Base-by-base conservation (phyloP, 1,284 basidiomycete species). In the Cystobasidium sp. region DNA sequence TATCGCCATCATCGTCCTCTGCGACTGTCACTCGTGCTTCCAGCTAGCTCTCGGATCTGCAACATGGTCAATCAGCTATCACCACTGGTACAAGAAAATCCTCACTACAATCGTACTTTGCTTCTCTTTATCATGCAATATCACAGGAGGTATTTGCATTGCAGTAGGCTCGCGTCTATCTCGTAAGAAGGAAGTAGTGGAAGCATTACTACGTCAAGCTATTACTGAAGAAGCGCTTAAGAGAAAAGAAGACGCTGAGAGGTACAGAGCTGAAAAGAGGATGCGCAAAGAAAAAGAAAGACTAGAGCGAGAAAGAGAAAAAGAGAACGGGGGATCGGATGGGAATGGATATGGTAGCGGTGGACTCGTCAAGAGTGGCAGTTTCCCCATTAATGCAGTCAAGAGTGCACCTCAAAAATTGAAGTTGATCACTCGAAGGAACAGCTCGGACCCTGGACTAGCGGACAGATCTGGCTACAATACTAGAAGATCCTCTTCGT, bases 81-180 rank as follows among this genome's bases (percentile, higher is more conserved):
- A 73, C 43, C 37, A 53, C 41, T 64, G 52, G 41, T 70, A 51
- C 66, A 64, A 63, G 49, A 51, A 58, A 22, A 63, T 68, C 51
- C 51, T 68, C 47, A 68, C 66, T 12, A 65, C 73, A n/a, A 46
- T 71, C 68, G 62, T 75, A n/a, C 62, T 75, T 14, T 59, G 73
- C 65, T 76, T 68, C 63, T 76, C 75, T 5, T 49, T 76, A 3
- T 69, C 71, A n/a, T 76, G 72, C 61, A 74, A 74, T 53, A 76
- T 76, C 47, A 37, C 66, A 5, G 62, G 64, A 6, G 75, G 75
- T 39, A 49, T 76, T 14, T 59, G 67, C 41, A 74, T 76, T 46
- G 75, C 72, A 18, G 39, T 61, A 20, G 75, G 75, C 6, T 64
- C 61, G 16, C 47, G 61, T 4, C 20, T 68, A 52, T 68, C 72